These are phyloP conservation scores for Lecanicillium sp. DNA, from an alignment of 2,329 filamentous ascomycete genomes.

Conservation along the genomic window DNA sequence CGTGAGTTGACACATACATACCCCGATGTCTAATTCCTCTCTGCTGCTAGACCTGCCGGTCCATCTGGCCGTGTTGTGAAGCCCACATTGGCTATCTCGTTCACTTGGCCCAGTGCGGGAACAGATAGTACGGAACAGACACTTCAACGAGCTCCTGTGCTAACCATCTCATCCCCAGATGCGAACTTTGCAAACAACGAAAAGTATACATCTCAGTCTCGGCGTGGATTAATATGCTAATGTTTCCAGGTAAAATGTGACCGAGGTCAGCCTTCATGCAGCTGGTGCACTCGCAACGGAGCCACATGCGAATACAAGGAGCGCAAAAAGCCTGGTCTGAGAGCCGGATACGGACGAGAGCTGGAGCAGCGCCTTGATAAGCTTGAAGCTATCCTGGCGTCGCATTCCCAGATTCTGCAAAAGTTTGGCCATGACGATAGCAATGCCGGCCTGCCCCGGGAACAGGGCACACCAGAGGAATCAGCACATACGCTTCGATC, in stretches of 20 bases:
- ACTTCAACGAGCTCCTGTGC: conserved; percentile 22
- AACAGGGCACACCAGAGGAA: conserved; percentile 51
- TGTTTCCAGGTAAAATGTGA: conserved; percentile 63
- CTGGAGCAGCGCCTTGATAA: conserved; percentile 66
- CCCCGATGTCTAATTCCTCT: conserved; percentile 13
- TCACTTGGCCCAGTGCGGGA: conserved; percentile 1
- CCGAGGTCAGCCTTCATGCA: conserved; percentile 65
- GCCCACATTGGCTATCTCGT: neutral
- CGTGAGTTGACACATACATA: conserved; percentile 37
- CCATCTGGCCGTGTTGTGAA: too few relatives aligned
- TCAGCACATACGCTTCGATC: conserved; percentile 40
- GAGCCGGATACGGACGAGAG: conserved; percentile 65
- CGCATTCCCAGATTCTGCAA: conserved; percentile 62
- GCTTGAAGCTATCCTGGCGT: conserved; percentile 59
- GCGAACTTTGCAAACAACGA: conserved; percentile 74
- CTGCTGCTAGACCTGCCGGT: too few relatives aligned
- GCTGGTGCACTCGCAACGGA: conserved; percentile 60
- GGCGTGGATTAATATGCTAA: conserved; percentile 14
- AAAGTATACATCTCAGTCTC: conserved; percentile 48
- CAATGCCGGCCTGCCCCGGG: conserved; percentile 46
- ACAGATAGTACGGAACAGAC: neutral
- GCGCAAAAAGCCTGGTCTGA: conserved; percentile 59
- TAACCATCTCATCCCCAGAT: conserved; percentile 43
- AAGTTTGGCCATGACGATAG: conserved; percentile 41
- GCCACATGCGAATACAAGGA: conserved; percentile 63